Evolutionary conservation across 208 protist genomes (phyloP), one percentile per base, ranked within the genome.

Genomic region (Trypanosoma congolense): DNA sequence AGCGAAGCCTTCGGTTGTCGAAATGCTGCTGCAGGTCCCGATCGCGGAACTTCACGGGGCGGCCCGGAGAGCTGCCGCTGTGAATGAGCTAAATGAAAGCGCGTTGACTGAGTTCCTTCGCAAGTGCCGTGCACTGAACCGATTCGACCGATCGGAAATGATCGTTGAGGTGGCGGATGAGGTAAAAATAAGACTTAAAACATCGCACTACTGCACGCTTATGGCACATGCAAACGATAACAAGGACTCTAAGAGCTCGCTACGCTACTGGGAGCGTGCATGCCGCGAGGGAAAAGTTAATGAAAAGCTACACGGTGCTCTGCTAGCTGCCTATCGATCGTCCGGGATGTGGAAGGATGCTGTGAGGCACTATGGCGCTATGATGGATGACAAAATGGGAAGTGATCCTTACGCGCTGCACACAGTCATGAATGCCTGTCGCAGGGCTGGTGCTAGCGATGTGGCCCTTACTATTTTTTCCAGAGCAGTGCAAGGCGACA

Each of bases 151-250:
- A n/a, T 78, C 74, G 9, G 72, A 86, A 44, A 60, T 73, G 1
- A 33, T 89, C 0, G 73, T 87, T 0, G 45, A 77, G 19, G 79
- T 74, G 4, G 56, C 80, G 21, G 70, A 66, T 4, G 61, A 66
- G n/a, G 71, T 48, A 0, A 33, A 65, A 21, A 42, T 77, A 35
- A 65, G 67, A 1, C 59, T 90, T 9, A 87, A 63, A 1, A 57
- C 82, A 22, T 72, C 85, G 44, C 84, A 95, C 60, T 90, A 87
- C 50, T 80, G 76, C 30, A 56, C 80, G 2, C 64, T 95, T 22
- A 86, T 95, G 82, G 80, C 87, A 12, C 87, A 92, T 63, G 80
- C 83, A 43, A 95, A 92, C 61, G 82, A 95, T 43, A 69, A 78
- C 48, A 59, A 75, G 21, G 62, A 91, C 49, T 70, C 54, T 2